These are phyloP conservation scores for Zalerion maritima DNA, from an alignment of 495 filamentous ascomycete species.

Conservation along the genomic window DNA sequence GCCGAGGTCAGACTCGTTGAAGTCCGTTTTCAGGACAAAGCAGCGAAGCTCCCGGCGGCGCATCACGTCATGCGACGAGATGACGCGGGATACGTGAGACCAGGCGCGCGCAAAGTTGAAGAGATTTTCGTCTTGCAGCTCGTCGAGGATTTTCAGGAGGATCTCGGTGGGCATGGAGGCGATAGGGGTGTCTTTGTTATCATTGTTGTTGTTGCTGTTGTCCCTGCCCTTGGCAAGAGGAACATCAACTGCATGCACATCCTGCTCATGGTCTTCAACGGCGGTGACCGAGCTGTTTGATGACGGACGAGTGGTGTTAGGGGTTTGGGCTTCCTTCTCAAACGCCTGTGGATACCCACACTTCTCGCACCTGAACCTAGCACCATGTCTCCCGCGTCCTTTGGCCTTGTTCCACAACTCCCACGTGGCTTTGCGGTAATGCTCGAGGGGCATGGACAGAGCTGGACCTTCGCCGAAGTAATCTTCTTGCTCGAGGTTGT, in stretches of 20 bases:
- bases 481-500: slow-evolving; percentile 27
- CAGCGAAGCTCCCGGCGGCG: slow-evolving; percentile 34
- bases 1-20: slow-evolving; percentile 23
- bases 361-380: background rate
- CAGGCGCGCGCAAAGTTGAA: slow-evolving; percentile 24
- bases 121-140: slow-evolving; percentile 24
- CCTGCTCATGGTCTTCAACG: no score
- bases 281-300: slow-evolving; percentile 1
- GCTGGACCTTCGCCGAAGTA: slow-evolving; percentile 2
- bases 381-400: background rate
- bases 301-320: background rate
- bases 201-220: background rate
- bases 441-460: no score
- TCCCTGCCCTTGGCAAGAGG: no score
- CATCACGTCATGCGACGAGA: slow-evolving; percentile 26
- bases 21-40: slow-evolving; percentile 33
- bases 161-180: slow-evolving; percentile 25
- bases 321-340: no score
- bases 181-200: slow-evolving; percentile 5
- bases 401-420: background rate
- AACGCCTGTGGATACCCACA: no score
- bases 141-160: slow-evolving; percentile 20
- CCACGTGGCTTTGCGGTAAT: background rate
- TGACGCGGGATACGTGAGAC: slow-evolving; percentile 16
- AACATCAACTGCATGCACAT: no score